Evolutionary conservation across 2,329 filamentous ascomycete species (phyloP), one percentile per base, ranked within the genome.

Genomic region (Verruconis gallopava): DNA sequence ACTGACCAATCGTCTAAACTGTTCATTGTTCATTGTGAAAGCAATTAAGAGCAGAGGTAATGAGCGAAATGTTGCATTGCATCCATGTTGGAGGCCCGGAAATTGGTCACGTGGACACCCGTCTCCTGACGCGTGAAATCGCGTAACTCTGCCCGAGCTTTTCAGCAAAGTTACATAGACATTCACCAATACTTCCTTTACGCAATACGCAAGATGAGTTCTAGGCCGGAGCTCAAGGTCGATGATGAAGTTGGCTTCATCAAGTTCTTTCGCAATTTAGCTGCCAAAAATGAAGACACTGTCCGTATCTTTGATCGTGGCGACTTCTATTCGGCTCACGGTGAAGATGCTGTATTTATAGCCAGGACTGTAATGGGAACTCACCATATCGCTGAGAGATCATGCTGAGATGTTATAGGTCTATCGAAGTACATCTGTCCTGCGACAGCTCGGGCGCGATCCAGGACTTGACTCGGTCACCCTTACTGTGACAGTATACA

Each of bases 211-310:
- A 44, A 55, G 20, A 75, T 75, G 71, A 65, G 64, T 41, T 73
- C 70, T 28, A 59, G 72, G 48, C 72, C 72, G 11, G 72, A 75
- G 51, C 62, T 75, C 48, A 73, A 72, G 56, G 85, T 96, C 58
- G 93, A 98, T 55, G 91, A 98, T 58, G 91, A 98, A 68, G 79
- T 81, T 56, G 86, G 89, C 51, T 98, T 98, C 69, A 95, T 96
- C 65, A 85, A 81, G 52, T 93, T 86, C 66, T 98, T 93, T 70
- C 89, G 89, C 53, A 81, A 79, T n/a, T 72, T 98, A 2, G 77
- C 85, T 4, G 54, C 68, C 12, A 76, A 77, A 41, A 75, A 77
- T 51, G 72, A 77, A 30, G 81, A 83, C 42, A 88, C 85, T 0
- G 72, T 98, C 42, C 80, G 91, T 42, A 81, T 98, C 46, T 96